These are phyloP conservation scores for Phialophora verrucosa DNA, from an alignment of 2,329 filamentous ascomycete species.

Conservation along the genomic window DNA sequence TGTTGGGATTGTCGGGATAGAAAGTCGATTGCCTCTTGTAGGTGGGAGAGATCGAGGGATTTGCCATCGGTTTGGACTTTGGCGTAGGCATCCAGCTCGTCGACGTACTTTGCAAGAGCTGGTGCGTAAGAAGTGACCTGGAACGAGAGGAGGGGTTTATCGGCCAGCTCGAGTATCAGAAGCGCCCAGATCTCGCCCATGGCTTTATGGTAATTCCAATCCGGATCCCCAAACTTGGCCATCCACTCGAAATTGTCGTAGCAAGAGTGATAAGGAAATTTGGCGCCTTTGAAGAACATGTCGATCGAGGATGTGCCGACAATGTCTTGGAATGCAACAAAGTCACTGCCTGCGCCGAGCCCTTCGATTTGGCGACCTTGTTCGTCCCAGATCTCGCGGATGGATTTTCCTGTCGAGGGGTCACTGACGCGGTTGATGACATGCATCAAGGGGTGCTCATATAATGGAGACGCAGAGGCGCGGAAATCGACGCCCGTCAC, in stretches of 20 bases:
- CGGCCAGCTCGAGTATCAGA: slow-evolving; percentile 82
- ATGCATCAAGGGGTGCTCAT: slow-evolving; percentile 72
- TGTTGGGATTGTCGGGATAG: slow-evolving; percentile 65
- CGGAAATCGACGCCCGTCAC: slow-evolving; percentile 76
- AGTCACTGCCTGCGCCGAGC: slow-evolving; percentile 78
- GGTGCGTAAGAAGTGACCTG: slow-evolving; percentile 76
- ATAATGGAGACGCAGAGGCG: slow-evolving; percentile 80
- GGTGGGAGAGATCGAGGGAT: slow-evolving; percentile 61
- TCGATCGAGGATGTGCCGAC: slow-evolving; percentile 88
- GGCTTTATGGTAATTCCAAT: slow-evolving; percentile 78
- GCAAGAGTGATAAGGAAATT: slow-evolving; percentile 77
- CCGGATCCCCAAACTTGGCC: slow-evolving; percentile 76
- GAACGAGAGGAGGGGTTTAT: slow-evolving; percentile 80
- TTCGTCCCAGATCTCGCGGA: slow-evolving; percentile 78
- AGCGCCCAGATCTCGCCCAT: slow-evolving; percentile 81
- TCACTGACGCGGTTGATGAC: slow-evolving; percentile 77
- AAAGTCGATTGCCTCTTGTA: slow-evolving; percentile 67
- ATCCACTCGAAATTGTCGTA: slow-evolving; percentile 93
- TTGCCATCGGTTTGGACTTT: slow-evolving; percentile 48
- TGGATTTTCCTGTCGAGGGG: slow-evolving; percentile 63
- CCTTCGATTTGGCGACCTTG: slow-evolving; percentile 66
- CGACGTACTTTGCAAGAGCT: slow-evolving; percentile 68
- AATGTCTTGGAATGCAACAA: slow-evolving; percentile 88
- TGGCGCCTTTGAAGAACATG: slow-evolving; percentile 73
- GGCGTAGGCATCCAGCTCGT: slow-evolving; percentile 70